Percentiles rank a stretch among this genome's conserved stretches.
These are phyloP conservation scores for Platismatia glauca DNA, from an alignment of 495 filamentous ascomycete species.

Conservation along the genomic window DNA sequence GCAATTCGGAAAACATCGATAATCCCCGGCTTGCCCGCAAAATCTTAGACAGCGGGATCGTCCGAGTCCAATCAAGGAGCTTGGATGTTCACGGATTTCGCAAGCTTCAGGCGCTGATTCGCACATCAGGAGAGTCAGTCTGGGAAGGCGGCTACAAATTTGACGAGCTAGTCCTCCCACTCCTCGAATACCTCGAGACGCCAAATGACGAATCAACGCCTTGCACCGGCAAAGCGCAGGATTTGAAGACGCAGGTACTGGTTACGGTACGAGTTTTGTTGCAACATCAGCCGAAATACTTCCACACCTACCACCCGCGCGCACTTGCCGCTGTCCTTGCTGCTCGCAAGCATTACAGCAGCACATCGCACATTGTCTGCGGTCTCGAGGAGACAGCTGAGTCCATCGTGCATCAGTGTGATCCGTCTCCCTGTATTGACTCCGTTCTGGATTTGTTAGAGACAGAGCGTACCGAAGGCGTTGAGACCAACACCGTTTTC, in stretches of 20 bases:
- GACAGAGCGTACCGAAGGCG: constrained; percentile 28
- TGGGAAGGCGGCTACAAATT: constrained; percentile 51
- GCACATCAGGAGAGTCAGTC: constrained; percentile 49
- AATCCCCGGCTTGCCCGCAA: constrained; percentile 42
- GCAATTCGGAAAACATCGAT: constrained; percentile 27
- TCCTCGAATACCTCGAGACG: constrained; percentile 68
- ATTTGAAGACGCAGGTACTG: constrained; percentile 77
- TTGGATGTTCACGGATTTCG: constrained; percentile 85
- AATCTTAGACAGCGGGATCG: constrained; percentile 68
- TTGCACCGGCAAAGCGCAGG: constrained; percentile 50
- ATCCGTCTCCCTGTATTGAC: constrained; percentile 40
- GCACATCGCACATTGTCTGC: constrained; percentile 46
- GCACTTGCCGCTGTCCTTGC: constrained; percentile 59
- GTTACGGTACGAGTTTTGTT: constrained; percentile 72
- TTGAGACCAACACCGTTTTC: constrained; percentile 23
- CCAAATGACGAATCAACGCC: constrained; percentile 32
- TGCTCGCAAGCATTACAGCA: constrained; percentile 49
- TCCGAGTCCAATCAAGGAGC: constrained; percentile 56
- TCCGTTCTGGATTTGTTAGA: constrained; percentile 43
- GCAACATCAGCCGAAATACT: constrained; percentile 52
- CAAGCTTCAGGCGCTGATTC: constrained; percentile 72
- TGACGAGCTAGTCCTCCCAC: constrained; percentile 58
- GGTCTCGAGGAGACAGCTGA: constrained; percentile 51
- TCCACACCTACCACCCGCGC: constrained; percentile 54
- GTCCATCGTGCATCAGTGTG: constrained; percentile 41